A percentile compares a stretch with the other conserved stretches of the same genome.
Evolutionary conservation across 2,329 filamentous ascomycete species (phyloP).

Genomic region (Albifimbria verrucaria): DNA sequence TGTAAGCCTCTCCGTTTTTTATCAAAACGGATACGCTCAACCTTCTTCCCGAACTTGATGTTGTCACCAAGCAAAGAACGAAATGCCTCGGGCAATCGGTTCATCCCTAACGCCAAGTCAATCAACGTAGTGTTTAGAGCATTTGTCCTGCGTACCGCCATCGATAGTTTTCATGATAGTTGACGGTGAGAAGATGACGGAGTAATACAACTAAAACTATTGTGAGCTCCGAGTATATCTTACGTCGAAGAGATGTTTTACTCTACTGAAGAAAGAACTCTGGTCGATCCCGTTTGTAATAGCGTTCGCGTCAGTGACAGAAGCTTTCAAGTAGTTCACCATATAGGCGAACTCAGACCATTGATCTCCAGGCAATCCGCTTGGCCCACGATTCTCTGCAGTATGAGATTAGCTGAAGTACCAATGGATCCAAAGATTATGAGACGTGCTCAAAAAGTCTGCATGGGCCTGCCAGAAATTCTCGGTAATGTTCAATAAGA

Average conservation of each 20-base stretch:
- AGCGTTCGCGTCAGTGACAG: not conserved
- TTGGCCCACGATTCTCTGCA: conserved; percentile 23
- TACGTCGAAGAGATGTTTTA: conserved; percentile 8
- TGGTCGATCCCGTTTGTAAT: not conserved
- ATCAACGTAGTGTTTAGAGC: too few species aligned
- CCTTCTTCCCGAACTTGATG: conserved; percentile 52
- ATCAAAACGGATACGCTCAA: conserved; percentile 55
- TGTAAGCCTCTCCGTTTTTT: conserved; percentile 44
- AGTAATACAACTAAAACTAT: not conserved
- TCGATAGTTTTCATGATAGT: conserved; percentile 64
- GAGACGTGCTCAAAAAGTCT: conserved; percentile 26
- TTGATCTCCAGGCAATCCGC: conserved; percentile 51
- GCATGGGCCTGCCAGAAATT: conserved; percentile 43
- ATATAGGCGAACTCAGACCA: conserved; percentile 65
- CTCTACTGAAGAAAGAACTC: not conserved
- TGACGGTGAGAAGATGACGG: conserved; percentile 24
- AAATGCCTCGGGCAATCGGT: conserved; percentile 50
- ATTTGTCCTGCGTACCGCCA: conserved; percentile 25
- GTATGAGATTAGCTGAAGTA: not conserved
- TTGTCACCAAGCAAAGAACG: conserved; percentile 56
- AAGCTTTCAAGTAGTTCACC: conserved; percentile 52
- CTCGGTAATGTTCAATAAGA: conserved; percentile 32
- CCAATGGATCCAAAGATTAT: not conserved
- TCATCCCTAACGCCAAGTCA: conserved; percentile 1
- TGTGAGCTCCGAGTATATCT: not conserved